Evolutionary conservation across 1,284 basidiomycete species (phyloP).

Genomic region (Rhodotorula sp.): DNA sequence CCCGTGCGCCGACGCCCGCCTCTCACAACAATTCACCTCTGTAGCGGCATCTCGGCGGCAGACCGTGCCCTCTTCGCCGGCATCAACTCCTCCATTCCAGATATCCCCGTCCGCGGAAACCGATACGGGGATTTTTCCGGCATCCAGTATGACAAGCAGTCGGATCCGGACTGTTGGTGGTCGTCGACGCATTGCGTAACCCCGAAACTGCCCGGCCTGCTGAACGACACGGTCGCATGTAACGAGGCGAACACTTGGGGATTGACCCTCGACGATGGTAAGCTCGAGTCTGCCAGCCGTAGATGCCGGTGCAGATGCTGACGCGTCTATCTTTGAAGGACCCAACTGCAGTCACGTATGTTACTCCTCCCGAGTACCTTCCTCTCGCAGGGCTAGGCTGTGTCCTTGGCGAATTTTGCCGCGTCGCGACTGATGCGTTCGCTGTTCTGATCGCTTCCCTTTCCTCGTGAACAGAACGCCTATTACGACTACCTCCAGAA

Average conservation of each 20-base stretch:
- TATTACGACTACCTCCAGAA: conserved; percentile 54
- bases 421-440: no score
- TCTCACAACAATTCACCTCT: no score
- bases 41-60: conserved; percentile 13
- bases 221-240: conserved; percentile 51
- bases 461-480: conserved; percentile 42
- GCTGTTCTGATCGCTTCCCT: no score
- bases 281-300: background rate
- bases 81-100: conserved; percentile 36
- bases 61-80: conserved; percentile 26
- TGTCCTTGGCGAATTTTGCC: no score
- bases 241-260: conserved; percentile 57
- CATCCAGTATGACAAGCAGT: conserved; percentile 10
- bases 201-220: conserved; percentile 41
- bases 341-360: conserved; percentile 44
- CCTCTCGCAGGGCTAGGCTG: no score
- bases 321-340: background rate
- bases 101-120: conserved; percentile 34
- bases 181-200: conserved; percentile 46
- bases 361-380: background rate
- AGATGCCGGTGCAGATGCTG: no score
- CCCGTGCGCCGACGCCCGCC: no score
- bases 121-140: conserved; percentile 30
- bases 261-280: conserved; percentile 56
- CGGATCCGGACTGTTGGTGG: conserved; percentile 47